Conservation (phyloP, 2,329 filamentous ascomycete genomes). For the Colletotrichum lentis region DNA sequence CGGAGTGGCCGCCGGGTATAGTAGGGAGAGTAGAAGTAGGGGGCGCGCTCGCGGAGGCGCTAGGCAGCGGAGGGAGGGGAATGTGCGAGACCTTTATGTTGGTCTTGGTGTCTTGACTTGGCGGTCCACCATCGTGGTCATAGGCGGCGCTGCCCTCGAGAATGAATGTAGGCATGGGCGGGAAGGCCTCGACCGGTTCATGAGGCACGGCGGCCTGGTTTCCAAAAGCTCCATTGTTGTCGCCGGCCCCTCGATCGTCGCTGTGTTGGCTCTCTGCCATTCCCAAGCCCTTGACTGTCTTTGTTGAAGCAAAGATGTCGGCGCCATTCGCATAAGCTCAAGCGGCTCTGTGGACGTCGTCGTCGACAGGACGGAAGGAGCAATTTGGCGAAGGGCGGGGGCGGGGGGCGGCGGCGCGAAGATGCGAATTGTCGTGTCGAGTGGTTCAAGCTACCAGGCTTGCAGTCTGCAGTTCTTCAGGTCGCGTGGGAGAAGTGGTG, state of each 20-base stretch:
- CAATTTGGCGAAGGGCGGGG: neutral
- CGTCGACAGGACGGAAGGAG: neutral
- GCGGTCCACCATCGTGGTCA: neutral
- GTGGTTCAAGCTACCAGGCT: conserved; percentile 21
- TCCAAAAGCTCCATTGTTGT: conserved; percentile 21
- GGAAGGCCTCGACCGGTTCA: conserved; percentile 30
- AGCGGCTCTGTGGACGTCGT: neutral
- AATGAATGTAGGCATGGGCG: conserved; percentile 28
- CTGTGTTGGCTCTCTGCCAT: conserved; percentile 28
- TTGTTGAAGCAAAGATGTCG: conserved; percentile 6
- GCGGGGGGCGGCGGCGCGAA: neutral
- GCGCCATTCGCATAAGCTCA: conserved; percentile 28
- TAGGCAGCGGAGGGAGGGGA: conserved; percentile 29
- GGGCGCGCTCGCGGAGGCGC: conserved; percentile 31
- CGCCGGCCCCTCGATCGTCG: conserved; percentile 21
- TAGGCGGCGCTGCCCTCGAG: conserved; percentile 4
- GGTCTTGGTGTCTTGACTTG: conserved; percentile 9
- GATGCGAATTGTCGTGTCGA: conserved; percentile 11
- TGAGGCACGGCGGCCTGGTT: conserved; percentile 2
- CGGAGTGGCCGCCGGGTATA: conserved; percentile 35
- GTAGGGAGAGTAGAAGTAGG: conserved; percentile 36
- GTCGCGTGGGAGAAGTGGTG: conserved; percentile 7
- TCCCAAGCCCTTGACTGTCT: conserved; percentile 34
- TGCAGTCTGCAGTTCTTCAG: conserved; percentile 36
- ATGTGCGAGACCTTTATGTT: conserved; percentile 34